Base-by-base conservation (phyloP, 2,329 filamentous ascomycete genomes). In the Colletotrichum sp. region DNA sequence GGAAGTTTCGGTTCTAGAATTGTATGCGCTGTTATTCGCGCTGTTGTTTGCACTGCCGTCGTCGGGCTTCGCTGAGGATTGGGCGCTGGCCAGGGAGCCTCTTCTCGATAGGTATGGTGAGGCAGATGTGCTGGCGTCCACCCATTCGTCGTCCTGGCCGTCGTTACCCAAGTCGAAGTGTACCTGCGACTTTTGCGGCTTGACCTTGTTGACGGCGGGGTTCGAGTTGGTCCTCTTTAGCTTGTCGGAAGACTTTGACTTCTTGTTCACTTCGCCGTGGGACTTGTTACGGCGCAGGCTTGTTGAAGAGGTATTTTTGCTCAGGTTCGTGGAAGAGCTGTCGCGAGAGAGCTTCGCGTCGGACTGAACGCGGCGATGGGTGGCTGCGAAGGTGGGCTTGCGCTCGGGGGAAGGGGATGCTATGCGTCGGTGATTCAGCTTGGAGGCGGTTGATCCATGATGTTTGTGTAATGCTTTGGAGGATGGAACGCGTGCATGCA, bases 101-200 rank as follows among this genome's bases (percentile, higher is more conserved):
- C 86, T 85, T 73, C 89, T 84, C 14, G 89, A 90, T 61, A 90
- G 83, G 77, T 91, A 89, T 6, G 92, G 92, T 13, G 91, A 93
- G 68, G 91, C 92, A 72, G 90, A 92, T 63, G 87, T 88, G 83
- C 91, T 93, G 75, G 92, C 91, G 83, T 94, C 92, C 57, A 93
- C 90, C 92, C 92, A 93, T 85, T 92, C 92, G 86, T 92, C 91
- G 68, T 91, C 89, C 52, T 82, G 82, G 28, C 82, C 83, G 81
- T 88, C 87, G 79, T 86, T 89, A 68, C 92, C 92, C 70, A 93
- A 86, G 79, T 93, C 91, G 79, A 93, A 93, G 80, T 92, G 92
- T 36, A 93, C 92, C 77, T 90, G 89, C 30, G 83, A 83, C 81
- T 89, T 91, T 78, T 78, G 78, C 34, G 82, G 70, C 78, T 85